A percentile compares a stretch with the other conserved stretches of the same genome.
phyloP scores from a whole-genome alignment of 2,329 filamentous ascomycete species.

The Exophiala lecanii-corni region DNA sequence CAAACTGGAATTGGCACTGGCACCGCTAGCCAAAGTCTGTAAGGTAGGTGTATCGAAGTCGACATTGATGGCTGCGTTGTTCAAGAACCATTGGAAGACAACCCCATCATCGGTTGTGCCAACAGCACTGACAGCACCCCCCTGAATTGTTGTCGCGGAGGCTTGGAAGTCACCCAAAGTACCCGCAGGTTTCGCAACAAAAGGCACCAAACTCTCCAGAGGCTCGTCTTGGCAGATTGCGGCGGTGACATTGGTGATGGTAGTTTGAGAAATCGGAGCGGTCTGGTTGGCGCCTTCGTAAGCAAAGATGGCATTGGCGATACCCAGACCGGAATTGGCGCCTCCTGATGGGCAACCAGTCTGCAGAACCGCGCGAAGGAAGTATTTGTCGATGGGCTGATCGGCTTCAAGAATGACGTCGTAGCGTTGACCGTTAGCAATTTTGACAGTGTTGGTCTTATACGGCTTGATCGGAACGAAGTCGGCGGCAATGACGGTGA shows the following conservation, averaged over 20 bases:
- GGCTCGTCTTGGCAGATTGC: slow-evolving; percentile 29
- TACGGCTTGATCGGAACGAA: slow-evolving; percentile 25
- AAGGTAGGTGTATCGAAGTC: slow-evolving; percentile 31
- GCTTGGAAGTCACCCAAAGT: slow-evolving; percentile 26
- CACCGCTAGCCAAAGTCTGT: slow-evolving; percentile 27
- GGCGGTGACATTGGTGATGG: slow-evolving; percentile 20
- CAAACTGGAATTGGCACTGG: slow-evolving; percentile 7
- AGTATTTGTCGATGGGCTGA: slow-evolving; percentile 20
- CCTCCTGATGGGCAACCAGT: slow-evolving; percentile 21
- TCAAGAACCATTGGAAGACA: slow-evolving; percentile 34
- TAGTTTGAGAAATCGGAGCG: slow-evolving; percentile 13
- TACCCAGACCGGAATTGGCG: slow-evolving; percentile 22
- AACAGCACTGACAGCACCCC: slow-evolving; percentile 22
- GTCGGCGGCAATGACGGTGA: slow-evolving; percentile 44
- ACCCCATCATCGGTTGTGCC: slow-evolving; percentile 24
- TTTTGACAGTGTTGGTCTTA: slow-evolving; percentile 34
- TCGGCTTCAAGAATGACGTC: slow-evolving; percentile 31
- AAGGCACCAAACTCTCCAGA: slow-evolving; percentile 27
- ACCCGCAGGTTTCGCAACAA: slow-evolving; percentile 23
- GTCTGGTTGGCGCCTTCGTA: slow-evolving; percentile 26
- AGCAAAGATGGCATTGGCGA: slow-evolving; percentile 26
- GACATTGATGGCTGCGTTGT: slow-evolving; percentile 32
- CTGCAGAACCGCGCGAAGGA: slow-evolving; percentile 25
- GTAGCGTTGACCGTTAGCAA: slow-evolving; percentile 42
- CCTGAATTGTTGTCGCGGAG: slow-evolving; percentile 23